Evolutionary conservation across 805 yeast genomes (phyloP), one percentile per base, ranked within the genome.

Genomic region (Metschnikowia vanudenii): DNA sequence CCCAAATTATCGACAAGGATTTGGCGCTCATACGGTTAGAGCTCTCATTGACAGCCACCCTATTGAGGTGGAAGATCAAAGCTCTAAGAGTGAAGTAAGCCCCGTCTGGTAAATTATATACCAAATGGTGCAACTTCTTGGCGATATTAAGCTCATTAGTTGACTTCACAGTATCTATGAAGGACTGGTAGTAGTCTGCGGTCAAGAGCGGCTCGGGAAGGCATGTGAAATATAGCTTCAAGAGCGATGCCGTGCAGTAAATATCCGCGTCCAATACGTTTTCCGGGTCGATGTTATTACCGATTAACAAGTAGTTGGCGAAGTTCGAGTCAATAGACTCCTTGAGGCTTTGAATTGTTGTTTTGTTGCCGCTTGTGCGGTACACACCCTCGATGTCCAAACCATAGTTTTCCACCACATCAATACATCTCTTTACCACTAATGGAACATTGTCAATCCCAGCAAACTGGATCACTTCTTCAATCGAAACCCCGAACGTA

Each of bases 1-100:
- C 97, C 99, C 99, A 94, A 32, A 92, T 90, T 33, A 88, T 88
- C 39, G 96, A 88, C 57, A 94, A 65, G 49, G 86, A 84, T 59
- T 84, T 84, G 47, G 83, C 75, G 39, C 82, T 82, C 99, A 94
- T 94, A 61, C 94, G 77, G 62, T 90, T 89, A 30, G 67, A 56
- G 17, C 74, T 74, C 58, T 82, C 84, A 46, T 81, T 74, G 24
- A 77, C 76, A 32, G 84, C 80, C 12, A 94, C 83, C 46, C 84
- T 79, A 51, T 84, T 82, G 51, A 94, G 78, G 64, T 94, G 99
- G 75, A 92, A 88, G 1, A 91, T 71, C 54, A 94, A 69, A 30
- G 88, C 81, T 54, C 97, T 74, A 55, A 94, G 74, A 0, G 98
- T 91, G 74, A 96, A 91, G 64, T 94, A 94, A 47, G 92, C 89